A percentile compares a stretch with the other conserved stretches of the same genome.
These are phyloP conservation scores for Rhizoctonia solani DNA, from an alignment of 1,284 basidiomycete genomes.

Conservation along the genomic window DNA sequence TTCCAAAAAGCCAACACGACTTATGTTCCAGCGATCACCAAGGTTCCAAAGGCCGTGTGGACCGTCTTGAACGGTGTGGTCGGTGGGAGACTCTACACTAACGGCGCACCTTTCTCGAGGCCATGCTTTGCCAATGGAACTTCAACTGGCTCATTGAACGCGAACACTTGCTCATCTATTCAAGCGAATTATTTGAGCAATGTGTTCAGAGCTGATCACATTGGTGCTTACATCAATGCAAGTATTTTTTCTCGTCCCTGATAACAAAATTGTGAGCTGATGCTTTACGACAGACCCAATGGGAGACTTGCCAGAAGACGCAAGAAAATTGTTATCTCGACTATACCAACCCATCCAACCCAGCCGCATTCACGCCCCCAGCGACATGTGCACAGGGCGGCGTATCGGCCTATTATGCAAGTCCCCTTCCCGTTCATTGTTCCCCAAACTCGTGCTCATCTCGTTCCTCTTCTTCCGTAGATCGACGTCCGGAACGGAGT, in stretches of 20 bases:
- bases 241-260: background rate
- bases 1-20: constrained; percentile 23
- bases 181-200: constrained; percentile 31
- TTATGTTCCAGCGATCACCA: constrained; percentile 12
- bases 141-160: background rate
- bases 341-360: constrained; percentile 30
- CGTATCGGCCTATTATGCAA: constrained; percentile 26
- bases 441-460: too few species aligned
- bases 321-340: constrained; percentile 29
- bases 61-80: constrained; percentile 20
- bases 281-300: constrained; percentile 16
- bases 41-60: constrained; percentile 26
- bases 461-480: constrained; percentile 42
- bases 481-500: constrained; percentile 50
- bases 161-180: constrained; percentile 10
- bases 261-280: background rate
- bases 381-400: constrained; percentile 18
- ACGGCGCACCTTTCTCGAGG: constrained; percentile 27
- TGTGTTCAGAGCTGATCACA: constrained; percentile 13
- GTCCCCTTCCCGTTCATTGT: background rate
- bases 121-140: constrained; percentile 29
- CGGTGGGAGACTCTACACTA: constrained; percentile 27
- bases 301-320: constrained; percentile 29
- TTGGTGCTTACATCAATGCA: constrained; percentile 27
- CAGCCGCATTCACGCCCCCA: constrained; percentile 19